Evolutionary conservation across 2,329 filamentous ascomycete genomes (phyloP).

Genomic region (Huntiella abstrusa): DNA sequence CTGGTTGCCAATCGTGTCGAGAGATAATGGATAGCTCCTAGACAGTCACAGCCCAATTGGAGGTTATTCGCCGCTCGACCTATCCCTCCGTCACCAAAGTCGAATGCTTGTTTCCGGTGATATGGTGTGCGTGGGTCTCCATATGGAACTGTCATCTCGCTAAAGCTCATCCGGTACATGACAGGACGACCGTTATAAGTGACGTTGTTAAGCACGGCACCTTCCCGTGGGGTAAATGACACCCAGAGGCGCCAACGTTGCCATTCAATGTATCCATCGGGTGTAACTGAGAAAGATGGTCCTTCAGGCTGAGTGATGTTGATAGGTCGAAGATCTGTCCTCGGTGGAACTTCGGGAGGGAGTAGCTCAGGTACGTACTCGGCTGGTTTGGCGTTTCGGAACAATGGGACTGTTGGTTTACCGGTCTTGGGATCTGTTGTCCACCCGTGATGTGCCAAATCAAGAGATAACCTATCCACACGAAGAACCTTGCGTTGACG

Average conservation of each 20-base stretch:
- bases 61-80: slow-evolving; percentile 52
- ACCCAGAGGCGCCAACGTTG: slow-evolving; percentile 54
- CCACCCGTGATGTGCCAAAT: slow-evolving; percentile 25
- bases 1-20: slow-evolving; percentile 34
- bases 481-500: slow-evolving; percentile 34
- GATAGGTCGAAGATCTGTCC: slow-evolving; percentile 45
- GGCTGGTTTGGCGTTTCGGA: slow-evolving; percentile 22
- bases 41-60: slow-evolving; percentile 48
- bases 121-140: slow-evolving; percentile 46
- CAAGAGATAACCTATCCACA: slow-evolving; percentile 36
- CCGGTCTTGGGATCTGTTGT: slow-evolving; percentile 5
- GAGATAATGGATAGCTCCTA: slow-evolving; percentile 48
- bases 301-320: slow-evolving; percentile 54
- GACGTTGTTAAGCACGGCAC: slow-evolving; percentile 50
- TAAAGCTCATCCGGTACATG: slow-evolving; percentile 46
- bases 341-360: slow-evolving; percentile 19
- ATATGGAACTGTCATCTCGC: slow-evolving; percentile 54
- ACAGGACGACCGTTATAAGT: slow-evolving; percentile 46
- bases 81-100: slow-evolving; percentile 50
- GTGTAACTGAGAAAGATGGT: slow-evolving; percentile 40
- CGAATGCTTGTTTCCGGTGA: slow-evolving; percentile 53
- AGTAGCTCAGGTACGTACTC: slow-evolving; percentile 35
- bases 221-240: slow-evolving; percentile 51
- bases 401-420: slow-evolving; percentile 23
- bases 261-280: slow-evolving; percentile 34